Conservation (phyloP, 768 basidiomycete species). For the Pleurotus platypus region DNA sequence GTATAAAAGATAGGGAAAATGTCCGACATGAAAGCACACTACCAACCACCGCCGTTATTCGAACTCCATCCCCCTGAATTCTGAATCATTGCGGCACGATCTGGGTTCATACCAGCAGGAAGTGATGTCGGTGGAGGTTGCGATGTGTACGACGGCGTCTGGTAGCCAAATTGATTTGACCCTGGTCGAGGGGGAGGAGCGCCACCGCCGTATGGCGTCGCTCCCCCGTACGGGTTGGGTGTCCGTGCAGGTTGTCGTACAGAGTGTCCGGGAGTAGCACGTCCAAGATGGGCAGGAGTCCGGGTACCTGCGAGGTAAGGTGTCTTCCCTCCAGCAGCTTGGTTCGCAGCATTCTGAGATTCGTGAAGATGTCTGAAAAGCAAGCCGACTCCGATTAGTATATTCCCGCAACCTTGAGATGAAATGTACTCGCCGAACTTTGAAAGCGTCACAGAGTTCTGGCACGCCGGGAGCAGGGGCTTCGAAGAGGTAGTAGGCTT, state of each 20-base stretch:
- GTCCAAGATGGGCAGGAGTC: slow-evolving; percentile 74
- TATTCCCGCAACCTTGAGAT: neutral
- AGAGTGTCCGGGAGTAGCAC: slow-evolving; percentile 79
- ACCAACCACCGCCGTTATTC: slow-evolving; percentile 11
- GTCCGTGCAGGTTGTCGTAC: slow-evolving; percentile 71
- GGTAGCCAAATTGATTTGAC: slow-evolving; percentile 41
- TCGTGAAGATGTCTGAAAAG: slow-evolving; percentile 67
- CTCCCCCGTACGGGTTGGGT: slow-evolving; percentile 71
- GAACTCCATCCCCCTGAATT: slow-evolving; percentile 33
- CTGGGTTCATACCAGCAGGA: slow-evolving; percentile 64
- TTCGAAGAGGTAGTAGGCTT: slow-evolving; percentile 88
- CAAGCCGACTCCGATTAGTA: slow-evolving; percentile 7
- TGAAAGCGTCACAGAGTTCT: slow-evolving; percentile 96
- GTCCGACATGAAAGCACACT: neutral
- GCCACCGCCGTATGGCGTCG: slow-evolving; percentile 36
- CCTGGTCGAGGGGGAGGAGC: slow-evolving; percentile 29
- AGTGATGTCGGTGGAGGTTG: slow-evolving; percentile 34
- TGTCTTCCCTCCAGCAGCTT: slow-evolving; percentile 66
- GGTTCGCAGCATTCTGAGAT: slow-evolving; percentile 56
- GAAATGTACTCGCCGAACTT: slow-evolving; percentile 59
- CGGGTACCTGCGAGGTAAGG: slow-evolving; percentile 72
- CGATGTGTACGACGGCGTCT: slow-evolving; percentile 41
- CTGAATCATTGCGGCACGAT: slow-evolving; percentile 65
- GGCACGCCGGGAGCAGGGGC: slow-evolving; percentile 88
- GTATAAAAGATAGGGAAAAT: slow-evolving; percentile 14